Base-by-base conservation (phyloP, 768 basidiomycete genomes). In the Mycena galericulata region DNA sequence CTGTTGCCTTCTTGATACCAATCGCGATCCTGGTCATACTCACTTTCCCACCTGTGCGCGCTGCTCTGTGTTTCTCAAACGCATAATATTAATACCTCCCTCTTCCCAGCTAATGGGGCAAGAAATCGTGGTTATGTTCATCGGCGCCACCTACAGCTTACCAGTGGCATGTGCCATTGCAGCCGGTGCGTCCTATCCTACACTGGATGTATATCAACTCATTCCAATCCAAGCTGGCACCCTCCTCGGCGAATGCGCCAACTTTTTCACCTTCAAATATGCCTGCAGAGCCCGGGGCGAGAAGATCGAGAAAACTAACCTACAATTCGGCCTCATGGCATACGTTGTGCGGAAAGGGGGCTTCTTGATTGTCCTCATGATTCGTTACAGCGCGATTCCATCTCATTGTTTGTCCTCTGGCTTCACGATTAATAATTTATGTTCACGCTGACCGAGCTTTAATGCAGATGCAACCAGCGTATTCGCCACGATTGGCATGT, bases 301-400 rank as follows among this genome's bases (percentile, higher is more conserved):
- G 55, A 89, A 88, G 60, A 69, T 82, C 62, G 85, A 87, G 58
- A 71, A 79, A 56, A 74, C 67, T 8, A 77, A 68, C 29, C 71
- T 82, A 20, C 73, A 73, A 22, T 84, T 81, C 67, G 82, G 78
- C 3, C 76, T 79, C 63, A 54, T 82, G 18, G 77, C 78, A 73
- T 72, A 79, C 79, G 69, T 90, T 22, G 84, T 92, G n/a, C 83
- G 87, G 18, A 88, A 91, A 18, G 92, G 91, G 22, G 91, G 91
- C 4, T 90, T 92, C 81, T 84, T 82, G 74, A 81, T 89, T 43
- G 86, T 86, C 2, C 75, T 90, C 60, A 82, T 89, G 59, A 84
- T 82, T 4, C 85, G 87, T 26, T 81, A 84, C 32, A 86, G 85
- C 64, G 89, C 85, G 3, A 63, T 71, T 24, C 72, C 72, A 3